Percentiles rank a stretch among this genome's conserved stretches.
These are phyloP conservation scores for Quillaja saponaria DNA, from an alignment of 306 rosid genomes.

Conservation along the genomic window DNA sequence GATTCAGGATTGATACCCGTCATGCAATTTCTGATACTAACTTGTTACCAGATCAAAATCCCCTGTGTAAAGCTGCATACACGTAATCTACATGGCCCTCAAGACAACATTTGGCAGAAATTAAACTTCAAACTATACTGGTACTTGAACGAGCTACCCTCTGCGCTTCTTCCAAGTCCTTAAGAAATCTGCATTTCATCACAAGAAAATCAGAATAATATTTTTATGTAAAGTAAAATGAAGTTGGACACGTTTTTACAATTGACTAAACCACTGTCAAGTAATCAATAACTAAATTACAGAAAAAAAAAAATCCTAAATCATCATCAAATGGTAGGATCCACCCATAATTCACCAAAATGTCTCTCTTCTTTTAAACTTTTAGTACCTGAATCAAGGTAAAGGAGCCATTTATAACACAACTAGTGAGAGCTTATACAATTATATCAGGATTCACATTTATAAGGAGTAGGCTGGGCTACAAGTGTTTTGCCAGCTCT, in stretches of 20 bases:
- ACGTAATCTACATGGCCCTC: constrained; percentile 29
- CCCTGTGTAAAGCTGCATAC: constrained; percentile 27
- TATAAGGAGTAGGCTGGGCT: too few relatives aligned
- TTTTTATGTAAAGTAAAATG: constrained; percentile 5
- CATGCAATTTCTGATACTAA: constrained; percentile 28
- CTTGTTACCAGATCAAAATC: constrained; percentile 12
- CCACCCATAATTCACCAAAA: constrained; percentile 12
- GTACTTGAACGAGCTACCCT: constrained; percentile 67
- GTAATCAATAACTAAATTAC: constrained; percentile 2
- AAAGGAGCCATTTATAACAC: not conserved
- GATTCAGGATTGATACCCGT: constrained; percentile 28
- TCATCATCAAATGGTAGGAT: constrained; percentile 7
- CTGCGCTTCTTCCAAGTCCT: constrained; percentile 97
- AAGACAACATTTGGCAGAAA: constrained; percentile 24
- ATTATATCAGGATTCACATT: not conserved
- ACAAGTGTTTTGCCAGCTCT: too few relatives aligned
- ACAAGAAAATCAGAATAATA: constrained; percentile 24
- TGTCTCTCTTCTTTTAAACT: not conserved
- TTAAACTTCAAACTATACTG: constrained; percentile 44
- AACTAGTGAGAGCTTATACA: not conserved
- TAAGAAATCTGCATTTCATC: constrained; percentile 66
- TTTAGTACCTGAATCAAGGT: constrained; percentile 18
- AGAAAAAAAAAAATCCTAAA: not conserved
- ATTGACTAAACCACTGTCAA: constrained; percentile 27
- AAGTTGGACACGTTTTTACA: constrained; percentile 2